phyloP scores from a whole-genome alignment of 1,284 basidiomycete species.

The Ustilago nuda region DNA sequence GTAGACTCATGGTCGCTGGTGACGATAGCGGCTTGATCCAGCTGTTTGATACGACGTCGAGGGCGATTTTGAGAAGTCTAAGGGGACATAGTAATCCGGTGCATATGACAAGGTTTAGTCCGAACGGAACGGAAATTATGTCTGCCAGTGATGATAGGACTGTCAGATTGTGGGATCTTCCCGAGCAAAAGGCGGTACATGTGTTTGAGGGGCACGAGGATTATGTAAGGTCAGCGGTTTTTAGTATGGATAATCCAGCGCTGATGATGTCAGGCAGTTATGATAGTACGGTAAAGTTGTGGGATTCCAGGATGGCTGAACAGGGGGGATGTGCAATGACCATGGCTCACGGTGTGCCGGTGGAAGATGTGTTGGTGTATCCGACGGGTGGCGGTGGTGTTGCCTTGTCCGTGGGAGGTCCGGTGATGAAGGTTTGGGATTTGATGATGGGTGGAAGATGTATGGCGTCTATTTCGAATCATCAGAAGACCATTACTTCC shows the following conservation, averaged over 20 bases:
- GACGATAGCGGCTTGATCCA: conserved; percentile 94
- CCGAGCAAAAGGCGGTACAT: conserved; percentile 82
- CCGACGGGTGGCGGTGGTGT: conserved; percentile 81
- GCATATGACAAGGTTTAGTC: conserved; percentile 91
- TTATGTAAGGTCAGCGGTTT: conserved; percentile 92
- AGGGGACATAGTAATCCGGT: conserved; percentile 90
- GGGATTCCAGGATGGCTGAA: conserved; percentile 77
- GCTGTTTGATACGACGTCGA: conserved; percentile 93
- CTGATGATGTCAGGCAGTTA: conserved; percentile 93
- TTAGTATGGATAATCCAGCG: conserved; percentile 84
- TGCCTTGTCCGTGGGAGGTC: conserved; percentile 87
- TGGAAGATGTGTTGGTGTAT: conserved; percentile 94
- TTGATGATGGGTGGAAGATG: conserved; percentile 85
- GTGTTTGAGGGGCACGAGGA: conserved; percentile 89
- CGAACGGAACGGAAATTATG: conserved; percentile 83
- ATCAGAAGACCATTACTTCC: conserved; percentile 96
- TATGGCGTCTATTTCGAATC: conserved; percentile 75
- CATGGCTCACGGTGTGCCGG: conserved; percentile 74
- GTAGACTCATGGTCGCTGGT: conserved; percentile 92
- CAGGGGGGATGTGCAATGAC: conserved; percentile 60
- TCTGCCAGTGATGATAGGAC: conserved; percentile 97
- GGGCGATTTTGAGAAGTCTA: conserved; percentile 91
- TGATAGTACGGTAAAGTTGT: conserved; percentile 89
- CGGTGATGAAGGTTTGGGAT: conserved; percentile 95
- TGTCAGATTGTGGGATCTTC: conserved; percentile 93